Percentiles rank a stretch among this genome's conserved stretches.
Conservation (phyloP, 2,329 filamentous ascomycete species). For the Clarireedia sp. region DNA sequence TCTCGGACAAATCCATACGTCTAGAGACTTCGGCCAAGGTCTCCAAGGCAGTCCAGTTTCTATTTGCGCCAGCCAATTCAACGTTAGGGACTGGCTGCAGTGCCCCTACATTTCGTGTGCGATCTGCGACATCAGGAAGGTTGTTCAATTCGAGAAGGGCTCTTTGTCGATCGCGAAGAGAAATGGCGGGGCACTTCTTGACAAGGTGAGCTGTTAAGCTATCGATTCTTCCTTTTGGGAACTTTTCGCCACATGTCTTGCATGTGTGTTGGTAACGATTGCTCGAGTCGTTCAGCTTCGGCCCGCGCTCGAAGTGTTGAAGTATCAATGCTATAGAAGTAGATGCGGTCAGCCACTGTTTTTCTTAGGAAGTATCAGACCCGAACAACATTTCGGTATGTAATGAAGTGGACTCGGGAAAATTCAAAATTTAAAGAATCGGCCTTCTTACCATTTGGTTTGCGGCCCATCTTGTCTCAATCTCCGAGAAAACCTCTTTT, state of each 20-base stretch:
- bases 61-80: slow-evolving; percentile 39
- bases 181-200: slow-evolving; percentile 77
- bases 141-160: slow-evolving; percentile 67
- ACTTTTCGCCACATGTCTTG: slow-evolving; percentile 80
- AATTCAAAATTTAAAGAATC: slow-evolving; percentile 1
- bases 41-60: slow-evolving; percentile 73
- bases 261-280: slow-evolving; percentile 90
- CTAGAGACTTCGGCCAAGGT: slow-evolving; percentile 83
- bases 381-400: background rate
- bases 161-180: slow-evolving; percentile 65
- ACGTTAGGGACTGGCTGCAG: slow-evolving; percentile 22
- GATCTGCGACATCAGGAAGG: slow-evolving; percentile 44
- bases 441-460: slow-evolving; percentile 21
- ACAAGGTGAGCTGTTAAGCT: slow-evolving; percentile 73
- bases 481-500: background rate
- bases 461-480: slow-evolving; percentile 18
- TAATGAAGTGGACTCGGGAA: background rate
- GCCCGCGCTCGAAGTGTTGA: slow-evolving; percentile 80
- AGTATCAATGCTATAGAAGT: slow-evolving; percentile 51
- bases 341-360: slow-evolving; percentile 9
- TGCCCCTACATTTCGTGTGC: slow-evolving; percentile 30
- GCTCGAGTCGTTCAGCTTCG: slow-evolving; percentile 80
- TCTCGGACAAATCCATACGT: slow-evolving; percentile 61
- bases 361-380: background rate
- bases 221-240: slow-evolving; percentile 83